A percentile compares a stretch with the other conserved stretches of the same genome.
These are phyloP conservation scores for Phyllostachys edulis DNA, from an alignment of 176 grass and related monocot genomes.

Conservation along the genomic window DNA sequence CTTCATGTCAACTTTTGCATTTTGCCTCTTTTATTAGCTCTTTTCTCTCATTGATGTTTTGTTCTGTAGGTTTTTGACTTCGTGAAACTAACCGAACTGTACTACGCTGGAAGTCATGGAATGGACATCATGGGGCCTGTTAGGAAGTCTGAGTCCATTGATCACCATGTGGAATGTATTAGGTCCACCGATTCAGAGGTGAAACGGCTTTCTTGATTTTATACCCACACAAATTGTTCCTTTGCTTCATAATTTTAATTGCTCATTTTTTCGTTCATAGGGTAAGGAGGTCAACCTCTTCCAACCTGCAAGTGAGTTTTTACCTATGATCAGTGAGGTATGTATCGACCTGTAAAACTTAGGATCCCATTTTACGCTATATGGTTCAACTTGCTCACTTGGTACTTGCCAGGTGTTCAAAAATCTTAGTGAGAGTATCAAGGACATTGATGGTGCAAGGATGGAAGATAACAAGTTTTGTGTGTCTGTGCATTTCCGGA, in stretches of 20 bases:
- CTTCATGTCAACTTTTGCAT: not conserved
- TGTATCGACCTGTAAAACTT: constrained; percentile 1
- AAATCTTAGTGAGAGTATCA: constrained; percentile 67
- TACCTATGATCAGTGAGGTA: constrained; percentile 88
- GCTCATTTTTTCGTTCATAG: constrained; percentile 27
- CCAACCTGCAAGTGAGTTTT: constrained; percentile 92
- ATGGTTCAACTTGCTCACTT: constrained; percentile 20
- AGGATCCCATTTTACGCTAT: constrained; percentile 14
- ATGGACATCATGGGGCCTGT: constrained; percentile 96
- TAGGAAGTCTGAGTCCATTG: constrained; percentile 42
- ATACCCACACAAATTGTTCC: not conserved
- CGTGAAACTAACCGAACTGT: constrained; percentile 82
- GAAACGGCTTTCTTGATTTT: constrained; percentile 30
- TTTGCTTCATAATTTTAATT: constrained; percentile 12
- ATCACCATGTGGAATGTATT: constrained; percentile 53
- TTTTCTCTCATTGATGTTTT: not conserved
- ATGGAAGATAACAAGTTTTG: constrained; percentile 98
- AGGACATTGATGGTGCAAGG: constrained; percentile 65
- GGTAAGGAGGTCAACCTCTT: constrained; percentile 87
- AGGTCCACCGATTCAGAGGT: constrained; percentile 64
- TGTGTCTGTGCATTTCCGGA: constrained; percentile 89
- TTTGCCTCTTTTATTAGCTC: not conserved
- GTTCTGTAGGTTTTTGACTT: constrained; percentile 80
- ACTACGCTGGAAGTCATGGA: constrained; percentile 93
- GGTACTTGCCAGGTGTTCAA: constrained; percentile 62